These are phyloP conservation scores for Taphrina flavorubra DNA, from an alignment of 1,139 yeast species.

Conservation along the genomic window DNA sequence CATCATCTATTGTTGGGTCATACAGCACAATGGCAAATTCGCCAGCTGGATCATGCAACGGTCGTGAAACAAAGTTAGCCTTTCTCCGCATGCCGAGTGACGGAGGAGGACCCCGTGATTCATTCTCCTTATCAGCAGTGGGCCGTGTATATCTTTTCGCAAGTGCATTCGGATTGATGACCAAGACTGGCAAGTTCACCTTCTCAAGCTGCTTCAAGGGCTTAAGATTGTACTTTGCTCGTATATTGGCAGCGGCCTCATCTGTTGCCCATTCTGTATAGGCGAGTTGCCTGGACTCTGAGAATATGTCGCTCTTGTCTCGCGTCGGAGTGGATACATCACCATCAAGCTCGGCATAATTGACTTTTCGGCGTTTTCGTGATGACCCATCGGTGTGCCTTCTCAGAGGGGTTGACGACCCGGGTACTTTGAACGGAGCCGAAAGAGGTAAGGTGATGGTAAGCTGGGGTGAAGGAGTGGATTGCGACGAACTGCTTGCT, in stretches of 20 bases:
- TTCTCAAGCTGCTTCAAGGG: slow-evolving; percentile 28
- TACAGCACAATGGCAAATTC: slow-evolving; percentile 93
- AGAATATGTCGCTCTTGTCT: slow-evolving; percentile 12
- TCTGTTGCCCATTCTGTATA: slow-evolving; percentile 32
- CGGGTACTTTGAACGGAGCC: slow-evolving; percentile 36
- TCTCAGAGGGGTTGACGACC: slow-evolving; percentile 24
- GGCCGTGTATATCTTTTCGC: slow-evolving; percentile 29
- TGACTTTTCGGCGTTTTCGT: slow-evolving; percentile 45
- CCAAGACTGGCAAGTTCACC: slow-evolving; percentile 4
- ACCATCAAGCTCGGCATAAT: slow-evolving; percentile 42
- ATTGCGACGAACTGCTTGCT: slow-evolving; percentile 19
- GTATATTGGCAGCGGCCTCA: slow-evolving; percentile 38
- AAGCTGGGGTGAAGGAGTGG: slow-evolving; percentile 29
- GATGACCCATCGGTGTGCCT: slow-evolving; percentile 39
- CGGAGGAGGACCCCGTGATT: slow-evolving; percentile 58
- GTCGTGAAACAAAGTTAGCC: slow-evolving; percentile 76
- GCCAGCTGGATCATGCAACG: slow-evolving; percentile 89
- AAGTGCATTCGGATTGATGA: slow-evolving; percentile 24
- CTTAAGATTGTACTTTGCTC: slow-evolving; percentile 36
- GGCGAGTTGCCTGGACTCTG: slow-evolving; percentile 33
- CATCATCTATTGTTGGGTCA: slow-evolving; percentile 85
- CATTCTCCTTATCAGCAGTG: slow-evolving; percentile 37
- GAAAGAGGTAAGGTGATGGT: slow-evolving; percentile 12
- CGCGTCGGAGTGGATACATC: slow-evolving; percentile 31
- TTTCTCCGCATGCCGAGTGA: slow-evolving; percentile 79